Percentiles rank a stretch among this genome's conserved stretches.
These are phyloP conservation scores for Phytophthora cactorum DNA, from an alignment of 352 stramenopile species.

Conservation along the genomic window DNA sequence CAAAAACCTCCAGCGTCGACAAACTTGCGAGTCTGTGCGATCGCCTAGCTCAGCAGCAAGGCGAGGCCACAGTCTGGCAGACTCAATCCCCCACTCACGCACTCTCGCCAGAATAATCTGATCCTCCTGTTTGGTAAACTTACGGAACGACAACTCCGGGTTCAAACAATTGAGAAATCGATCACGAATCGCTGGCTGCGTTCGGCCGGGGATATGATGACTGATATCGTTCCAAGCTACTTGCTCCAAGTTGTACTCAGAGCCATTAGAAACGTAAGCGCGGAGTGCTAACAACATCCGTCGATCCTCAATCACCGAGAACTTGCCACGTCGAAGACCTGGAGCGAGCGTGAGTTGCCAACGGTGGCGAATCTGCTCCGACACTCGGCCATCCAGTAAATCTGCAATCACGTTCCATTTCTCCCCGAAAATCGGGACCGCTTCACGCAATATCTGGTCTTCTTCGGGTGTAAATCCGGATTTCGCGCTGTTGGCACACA, in stretches of 20 bases:
- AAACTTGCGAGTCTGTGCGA: slow-evolving; percentile 58
- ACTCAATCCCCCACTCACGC: slow-evolving; percentile 44
- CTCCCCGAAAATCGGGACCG: slow-evolving; percentile 74
- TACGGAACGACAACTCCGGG: slow-evolving; percentile 62
- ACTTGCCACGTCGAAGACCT: slow-evolving; percentile 71
- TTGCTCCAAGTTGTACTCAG: slow-evolving; percentile 52
- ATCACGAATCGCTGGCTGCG: slow-evolving; percentile 61
- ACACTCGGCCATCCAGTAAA: slow-evolving; percentile 71
- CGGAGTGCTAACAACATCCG: slow-evolving; percentile 66
- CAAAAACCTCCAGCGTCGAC: slow-evolving; percentile 48
- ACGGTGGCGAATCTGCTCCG: slow-evolving; percentile 78
- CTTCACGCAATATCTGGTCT: slow-evolving; percentile 54
- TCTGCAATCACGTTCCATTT: slow-evolving; percentile 83
- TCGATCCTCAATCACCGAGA: slow-evolving; percentile 75
- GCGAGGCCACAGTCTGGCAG: slow-evolving; percentile 46
- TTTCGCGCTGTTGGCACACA: slow-evolving; percentile 50
- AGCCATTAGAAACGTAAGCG: slow-evolving; percentile 49
- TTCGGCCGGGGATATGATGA: slow-evolving; percentile 64
- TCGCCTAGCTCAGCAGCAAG: slow-evolving; percentile 53
- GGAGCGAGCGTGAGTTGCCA: slow-evolving; percentile 76
- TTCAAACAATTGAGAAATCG: slow-evolving; percentile 77
- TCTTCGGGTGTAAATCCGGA: slow-evolving; percentile 57
- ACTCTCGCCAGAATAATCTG: slow-evolving; percentile 44
- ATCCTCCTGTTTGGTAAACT: slow-evolving; percentile 67
- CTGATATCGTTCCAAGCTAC: slow-evolving; percentile 71